Base-by-base conservation (phyloP, 2,329 filamentous ascomycete genomes). In the Ceratocystis destructans region DNA sequence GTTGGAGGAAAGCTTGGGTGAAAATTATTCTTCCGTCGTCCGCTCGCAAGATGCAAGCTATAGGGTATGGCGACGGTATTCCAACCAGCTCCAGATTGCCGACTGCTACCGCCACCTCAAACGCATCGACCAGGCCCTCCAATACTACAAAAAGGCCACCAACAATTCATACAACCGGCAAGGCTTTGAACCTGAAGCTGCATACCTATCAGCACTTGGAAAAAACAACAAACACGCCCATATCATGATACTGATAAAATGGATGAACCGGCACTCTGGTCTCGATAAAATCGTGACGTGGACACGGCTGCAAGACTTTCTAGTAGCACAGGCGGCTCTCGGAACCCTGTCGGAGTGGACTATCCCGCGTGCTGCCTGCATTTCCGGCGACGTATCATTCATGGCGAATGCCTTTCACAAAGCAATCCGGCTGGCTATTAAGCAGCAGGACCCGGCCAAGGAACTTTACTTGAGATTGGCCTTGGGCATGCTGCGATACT, bases 1-100 rank as follows among this genome's bases (percentile, higher is more conserved):
- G 0, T 72, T 75, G 1, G 66, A 68, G 15, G 69, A 72, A 1
- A 71, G 72, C 0, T 69, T 70, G 3, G 71, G 73, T 2, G 70
- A 62, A 1, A 69, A 72, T 0, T 8, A 8, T 31, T 12, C 15
- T 10, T 20, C 55, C 7, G 3, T 8, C 25, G 31, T 59, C 3
- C 71, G 67, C 41, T 63, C 44, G 0, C 64, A 70, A 1, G 70
- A 72, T 1, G 68, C 73, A 2, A 71, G 69, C 22, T 72, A 72
- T 41, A 73, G 72, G 61, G 74, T 71, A 65, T 78, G 76, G 76
- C 72, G 77, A 1, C 69, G 78, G 0, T 78, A 78, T 69, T 76
- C 76, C 62, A 75, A 77, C 22, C 75, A 77, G 37, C 71, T 74
- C 8, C 70, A 77, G 22, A 73, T 77, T 8, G 77, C 76, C 0